Percentiles rank a stretch among this genome's conserved stretches.
phyloP scores from a whole-genome alignment of 345 rosid species.

The Salix koriyanagi region DNA sequence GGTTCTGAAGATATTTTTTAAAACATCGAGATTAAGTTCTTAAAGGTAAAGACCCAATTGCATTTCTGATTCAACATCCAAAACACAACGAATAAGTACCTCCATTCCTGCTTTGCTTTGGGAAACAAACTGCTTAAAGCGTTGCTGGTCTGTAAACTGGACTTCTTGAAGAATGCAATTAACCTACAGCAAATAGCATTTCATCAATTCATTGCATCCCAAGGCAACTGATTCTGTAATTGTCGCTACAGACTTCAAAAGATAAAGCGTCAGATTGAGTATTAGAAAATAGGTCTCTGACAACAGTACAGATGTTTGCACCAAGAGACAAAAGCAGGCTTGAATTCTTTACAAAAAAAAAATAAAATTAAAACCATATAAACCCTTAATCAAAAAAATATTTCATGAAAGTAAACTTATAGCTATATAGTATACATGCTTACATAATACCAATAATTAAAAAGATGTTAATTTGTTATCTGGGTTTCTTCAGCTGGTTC shows the following conservation, averaged over 20 bases:
- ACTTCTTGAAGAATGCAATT: conserved; percentile 88
- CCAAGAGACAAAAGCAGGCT: neutral
- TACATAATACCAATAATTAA: neutral
- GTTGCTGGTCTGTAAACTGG: conserved; percentile 87
- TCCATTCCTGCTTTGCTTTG: conserved; percentile 98
- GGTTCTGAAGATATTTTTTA: conserved; percentile 49
- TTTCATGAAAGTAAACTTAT: neutral
- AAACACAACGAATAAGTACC: conserved; percentile 40
- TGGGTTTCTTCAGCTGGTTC: neutral
- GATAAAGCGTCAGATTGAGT: neutral
- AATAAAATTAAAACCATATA: neutral
- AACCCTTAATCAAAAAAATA: neutral
- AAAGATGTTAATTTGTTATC: neutral
- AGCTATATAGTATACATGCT: neutral
- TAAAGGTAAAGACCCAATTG: neutral
- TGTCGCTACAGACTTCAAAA: neutral
- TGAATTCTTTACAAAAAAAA: neutral
- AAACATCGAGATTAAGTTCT: conserved; percentile 7
- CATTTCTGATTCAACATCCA: conserved; percentile 1
- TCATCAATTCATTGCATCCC: conserved; percentile 8
- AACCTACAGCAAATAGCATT: conserved; percentile 40
- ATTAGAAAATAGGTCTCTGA: neutral
- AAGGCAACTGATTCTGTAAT: neutral
- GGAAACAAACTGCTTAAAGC: conserved; percentile 94
- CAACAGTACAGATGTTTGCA: neutral